Conservation (phyloP, 2,329 filamentous ascomycete species). For the Eutypa lata region DNA sequence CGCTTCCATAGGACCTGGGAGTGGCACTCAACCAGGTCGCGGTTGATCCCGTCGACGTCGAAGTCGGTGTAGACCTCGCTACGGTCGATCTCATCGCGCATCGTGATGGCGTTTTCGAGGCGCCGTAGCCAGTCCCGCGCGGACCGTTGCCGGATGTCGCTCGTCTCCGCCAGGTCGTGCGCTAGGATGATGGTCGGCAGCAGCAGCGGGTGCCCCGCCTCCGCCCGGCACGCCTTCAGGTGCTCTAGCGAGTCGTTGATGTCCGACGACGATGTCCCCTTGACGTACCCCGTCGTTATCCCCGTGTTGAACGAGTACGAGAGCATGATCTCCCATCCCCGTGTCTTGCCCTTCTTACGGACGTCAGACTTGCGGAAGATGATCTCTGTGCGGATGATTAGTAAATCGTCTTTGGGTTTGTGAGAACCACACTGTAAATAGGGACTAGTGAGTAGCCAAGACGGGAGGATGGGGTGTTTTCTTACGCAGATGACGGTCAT, state of each 20-base stretch:
- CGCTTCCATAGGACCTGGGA: constrained; percentile 61
- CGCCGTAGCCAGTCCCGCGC: constrained; percentile 59
- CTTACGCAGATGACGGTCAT: constrained; percentile 56
- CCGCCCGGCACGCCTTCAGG: constrained; percentile 43
- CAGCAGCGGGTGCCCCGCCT: constrained; percentile 56
- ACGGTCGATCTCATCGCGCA: constrained; percentile 58
- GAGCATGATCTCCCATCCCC: constrained; percentile 63
- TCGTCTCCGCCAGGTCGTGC: constrained; percentile 53
- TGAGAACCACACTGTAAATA: too few species aligned
- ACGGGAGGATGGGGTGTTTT: constrained; percentile 2
- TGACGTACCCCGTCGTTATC: constrained; percentile 59
- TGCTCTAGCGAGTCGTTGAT: constrained; percentile 48
- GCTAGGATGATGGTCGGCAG: constrained; percentile 57
- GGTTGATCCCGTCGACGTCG: constrained; percentile 58
- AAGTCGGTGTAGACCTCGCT: constrained; percentile 52
- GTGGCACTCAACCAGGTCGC: constrained; percentile 62
- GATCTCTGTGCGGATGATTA: constrained; percentile 41
- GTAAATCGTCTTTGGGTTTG: neutral
- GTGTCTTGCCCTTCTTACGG: constrained; percentile 60
- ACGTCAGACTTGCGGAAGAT: constrained; percentile 66
- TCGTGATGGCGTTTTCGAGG: constrained; percentile 59
- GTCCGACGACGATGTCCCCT: constrained; percentile 58
- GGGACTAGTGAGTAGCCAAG: neutral
- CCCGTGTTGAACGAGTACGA: constrained; percentile 52
- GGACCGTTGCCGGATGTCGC: constrained; percentile 61